Evolutionary conservation across 1,284 basidiomycete species (phyloP).

Genomic region (Anthracocystis walkeri): DNA sequence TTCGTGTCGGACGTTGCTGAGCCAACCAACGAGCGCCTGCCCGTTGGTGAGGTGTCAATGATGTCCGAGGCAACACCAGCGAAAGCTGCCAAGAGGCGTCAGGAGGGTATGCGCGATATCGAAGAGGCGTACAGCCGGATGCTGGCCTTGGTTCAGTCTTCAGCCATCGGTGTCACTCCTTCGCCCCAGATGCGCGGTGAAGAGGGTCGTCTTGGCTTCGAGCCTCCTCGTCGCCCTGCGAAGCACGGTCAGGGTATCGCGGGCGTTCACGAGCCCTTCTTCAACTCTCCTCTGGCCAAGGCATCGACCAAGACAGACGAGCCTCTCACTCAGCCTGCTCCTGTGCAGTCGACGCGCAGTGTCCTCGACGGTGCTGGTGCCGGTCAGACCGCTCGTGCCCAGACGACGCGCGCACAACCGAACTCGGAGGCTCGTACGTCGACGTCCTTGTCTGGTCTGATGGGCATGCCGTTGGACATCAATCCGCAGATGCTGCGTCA

Average conservation of each 20-base stretch:
- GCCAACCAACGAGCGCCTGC: conserved; percentile 13
- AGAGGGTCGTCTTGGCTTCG: conserved; percentile 34
- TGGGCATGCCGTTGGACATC: conserved; percentile 49
- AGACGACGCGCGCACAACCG: conserved; percentile 16
- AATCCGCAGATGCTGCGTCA: conserved; percentile 42
- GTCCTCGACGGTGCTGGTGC: conserved; percentile 10
- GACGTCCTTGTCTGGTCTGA: conserved; percentile 49
- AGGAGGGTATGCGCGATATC: conserved; percentile 54
- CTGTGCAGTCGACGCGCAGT: conserved; percentile 17
- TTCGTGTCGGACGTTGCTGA: conserved; percentile 30
- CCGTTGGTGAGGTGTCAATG: conserved; percentile 26
- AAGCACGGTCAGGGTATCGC: conserved; percentile 19
- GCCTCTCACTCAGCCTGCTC: conserved; percentile 22
- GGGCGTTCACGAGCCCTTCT: conserved; percentile 14
- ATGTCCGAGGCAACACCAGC: conserved; percentile 49
- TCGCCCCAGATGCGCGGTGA: conserved; percentile 43
- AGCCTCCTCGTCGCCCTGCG: conserved; percentile 30
- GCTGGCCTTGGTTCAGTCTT: conserved; percentile 50
- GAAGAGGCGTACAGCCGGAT: conserved; percentile 54
- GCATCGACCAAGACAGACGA: conserved; percentile 45
- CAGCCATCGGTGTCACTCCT: conserved; percentile 50
- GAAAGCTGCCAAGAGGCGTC: conserved; percentile 39
- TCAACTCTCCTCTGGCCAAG: conserved; percentile 42
- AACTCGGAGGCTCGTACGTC: conserved; percentile 30
- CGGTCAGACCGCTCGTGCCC: conserved; percentile 11